Conservation (phyloP, 2,329 filamentous ascomycete species). For the Fusarium transvaalense region DNA sequence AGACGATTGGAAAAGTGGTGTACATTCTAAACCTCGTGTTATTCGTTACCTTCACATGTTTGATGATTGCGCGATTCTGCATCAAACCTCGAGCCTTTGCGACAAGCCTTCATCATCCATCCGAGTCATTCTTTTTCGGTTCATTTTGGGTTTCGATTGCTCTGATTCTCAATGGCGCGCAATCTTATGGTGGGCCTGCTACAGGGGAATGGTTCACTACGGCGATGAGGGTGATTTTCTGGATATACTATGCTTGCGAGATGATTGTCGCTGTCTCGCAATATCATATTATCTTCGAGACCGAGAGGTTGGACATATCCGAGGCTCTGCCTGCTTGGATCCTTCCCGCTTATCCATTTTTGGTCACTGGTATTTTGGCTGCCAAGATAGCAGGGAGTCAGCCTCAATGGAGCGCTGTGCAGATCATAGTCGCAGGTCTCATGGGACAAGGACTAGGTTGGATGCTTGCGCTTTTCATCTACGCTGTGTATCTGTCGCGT, state of each 20-base stretch:
- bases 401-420: conserved; percentile 19
- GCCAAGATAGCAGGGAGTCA: conserved; percentile 15
- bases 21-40: conserved; percentile 23
- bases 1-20: conserved; percentile 25
- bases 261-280: conserved; percentile 19
- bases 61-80: conserved; percentile 3
- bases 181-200: conserved; percentile 19
- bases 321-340: conserved; percentile 22
- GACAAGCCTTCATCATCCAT: conserved; percentile 24
- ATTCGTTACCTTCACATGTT: conserved; percentile 7
- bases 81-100: conserved; percentile 22
- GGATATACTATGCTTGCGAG: conserved; percentile 34
- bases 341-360: conserved; percentile 25
- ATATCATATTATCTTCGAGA: conserved; percentile 26
- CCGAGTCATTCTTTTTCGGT: conserved; percentile 24
- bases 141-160: conserved; percentile 26
- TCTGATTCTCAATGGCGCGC: conserved; percentile 17
- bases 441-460: conserved; percentile 26
- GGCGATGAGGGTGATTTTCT: conserved; percentile 10
- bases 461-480: conserved; percentile 32
- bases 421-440: conserved; percentile 23
- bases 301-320: conserved; percentile 8
- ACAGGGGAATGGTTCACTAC: conserved; percentile 12
- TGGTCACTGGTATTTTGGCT: conserved; percentile 24
- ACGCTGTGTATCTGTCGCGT: conserved; percentile 21